phyloP scores from a whole-genome alignment of 495 filamentous ascomycete species.

The Xylaria curta region DNA sequence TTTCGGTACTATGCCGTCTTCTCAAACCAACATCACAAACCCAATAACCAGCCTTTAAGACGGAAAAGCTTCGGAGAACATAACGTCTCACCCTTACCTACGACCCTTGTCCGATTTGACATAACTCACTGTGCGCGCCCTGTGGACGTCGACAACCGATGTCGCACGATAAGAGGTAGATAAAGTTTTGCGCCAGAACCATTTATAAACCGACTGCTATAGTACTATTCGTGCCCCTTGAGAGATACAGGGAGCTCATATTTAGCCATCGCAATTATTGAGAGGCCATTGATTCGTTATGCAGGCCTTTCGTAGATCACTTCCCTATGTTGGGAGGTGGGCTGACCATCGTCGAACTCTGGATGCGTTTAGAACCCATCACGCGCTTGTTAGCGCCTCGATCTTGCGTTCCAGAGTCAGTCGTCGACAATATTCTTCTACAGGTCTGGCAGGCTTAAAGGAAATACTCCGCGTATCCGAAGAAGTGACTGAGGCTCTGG shows the following conservation, averaged over 20 bases:
- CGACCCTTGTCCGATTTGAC: background rate
- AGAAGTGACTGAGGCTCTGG: constrained; percentile 79
- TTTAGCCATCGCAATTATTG: constrained; percentile 5
- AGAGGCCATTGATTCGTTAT: background rate
- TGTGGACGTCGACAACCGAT: background rate
- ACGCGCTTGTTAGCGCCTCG: background rate
- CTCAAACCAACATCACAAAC: background rate
- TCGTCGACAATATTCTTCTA: constrained; percentile 21
- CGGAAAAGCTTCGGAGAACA: background rate
- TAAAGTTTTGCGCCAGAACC: background rate
- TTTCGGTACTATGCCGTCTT: background rate
- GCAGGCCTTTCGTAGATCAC: constrained; percentile 16
- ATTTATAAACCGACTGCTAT: background rate
- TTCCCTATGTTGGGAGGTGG: constrained; percentile 10
- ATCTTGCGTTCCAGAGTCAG: constrained; percentile 30
- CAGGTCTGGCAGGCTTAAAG: constrained; percentile 44
- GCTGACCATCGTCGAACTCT: constrained; percentile 8
- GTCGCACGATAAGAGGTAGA: background rate
- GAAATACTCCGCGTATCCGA: constrained; percentile 76
- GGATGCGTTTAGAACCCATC: background rate
- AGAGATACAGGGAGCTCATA: background rate
- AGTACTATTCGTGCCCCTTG: background rate
- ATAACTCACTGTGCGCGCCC: background rate
- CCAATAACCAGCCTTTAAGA: background rate
- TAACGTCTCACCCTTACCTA: background rate